Conservation (phyloP, 257 asterid genomes). For the Gentiana dahurica region DNA sequence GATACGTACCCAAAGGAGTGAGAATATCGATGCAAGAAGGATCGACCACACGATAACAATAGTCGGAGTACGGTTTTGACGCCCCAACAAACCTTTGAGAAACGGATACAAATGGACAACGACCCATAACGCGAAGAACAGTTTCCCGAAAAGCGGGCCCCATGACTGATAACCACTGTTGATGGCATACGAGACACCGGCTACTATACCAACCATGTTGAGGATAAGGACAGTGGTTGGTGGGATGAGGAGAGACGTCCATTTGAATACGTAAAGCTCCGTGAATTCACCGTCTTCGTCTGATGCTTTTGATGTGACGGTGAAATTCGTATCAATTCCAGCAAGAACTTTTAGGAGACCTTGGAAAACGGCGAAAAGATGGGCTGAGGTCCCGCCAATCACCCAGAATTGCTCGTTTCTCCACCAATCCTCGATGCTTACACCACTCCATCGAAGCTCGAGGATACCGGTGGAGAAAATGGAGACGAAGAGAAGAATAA, state of each 20-base stretch:
- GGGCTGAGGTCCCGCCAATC: conserved; percentile 94
- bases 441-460: conserved; percentile 90
- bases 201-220: conserved; percentile 79
- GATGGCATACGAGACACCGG: conserved; percentile 77
- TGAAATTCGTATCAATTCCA: conserved; percentile 84
- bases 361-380: conserved; percentile 88
- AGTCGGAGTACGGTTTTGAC: conserved; percentile 88
- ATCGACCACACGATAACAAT: conserved; percentile 92
- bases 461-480: conserved; percentile 74
- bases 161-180: conserved; percentile 91
- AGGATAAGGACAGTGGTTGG: conserved; percentile 76
- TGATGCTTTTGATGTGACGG: conserved; percentile 76
- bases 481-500: conserved; percentile 70
- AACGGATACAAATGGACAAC: conserved; percentile 84
- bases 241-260: conserved; percentile 85
- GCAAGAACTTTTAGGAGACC: conserved; percentile 85
- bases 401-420: conserved; percentile 97
- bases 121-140: conserved; percentile 85
- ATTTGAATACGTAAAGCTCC: conserved; percentile 74
- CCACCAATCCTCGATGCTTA: conserved; percentile 87
- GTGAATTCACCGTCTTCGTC: conserved; percentile 76
- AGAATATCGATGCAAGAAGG: conserved; percentile 87
- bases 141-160: conserved; percentile 77
- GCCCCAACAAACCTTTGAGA: conserved; percentile 78
- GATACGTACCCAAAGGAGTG: conserved; percentile 81